Percentiles rank a stretch among this genome's conserved stretches.
Conservation (phyloP, 2,329 filamentous ascomycete genomes). For the Pseudogymnoascus pannorum region DNA sequence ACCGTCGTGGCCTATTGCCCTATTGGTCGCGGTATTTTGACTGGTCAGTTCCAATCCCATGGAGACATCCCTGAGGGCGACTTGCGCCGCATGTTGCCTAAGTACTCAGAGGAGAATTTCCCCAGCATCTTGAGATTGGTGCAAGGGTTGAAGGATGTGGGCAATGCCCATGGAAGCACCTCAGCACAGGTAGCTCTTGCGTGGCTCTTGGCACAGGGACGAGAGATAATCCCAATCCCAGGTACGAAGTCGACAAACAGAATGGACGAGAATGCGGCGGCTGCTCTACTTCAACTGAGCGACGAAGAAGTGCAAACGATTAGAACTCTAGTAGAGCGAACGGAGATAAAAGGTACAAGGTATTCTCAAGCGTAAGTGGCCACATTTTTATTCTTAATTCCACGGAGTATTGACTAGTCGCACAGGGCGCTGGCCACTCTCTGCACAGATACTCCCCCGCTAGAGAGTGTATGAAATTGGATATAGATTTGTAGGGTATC, state of each 20-base stretch:
- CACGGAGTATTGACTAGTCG: neutral
- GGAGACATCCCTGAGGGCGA: constrained; percentile 38
- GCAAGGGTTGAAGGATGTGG: constrained; percentile 35
- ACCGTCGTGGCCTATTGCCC: constrained; percentile 34
- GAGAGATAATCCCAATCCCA: constrained; percentile 10
- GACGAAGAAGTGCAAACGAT: constrained; percentile 21
- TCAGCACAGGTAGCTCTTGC: constrained; percentile 41
- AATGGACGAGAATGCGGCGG: constrained; percentile 11
- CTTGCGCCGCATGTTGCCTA: constrained; percentile 20
- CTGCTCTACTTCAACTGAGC: constrained; percentile 16
- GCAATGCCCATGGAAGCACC: constrained; percentile 37
- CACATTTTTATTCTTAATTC: neutral
- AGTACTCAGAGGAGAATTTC: constrained; percentile 33
- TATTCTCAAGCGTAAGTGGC: constrained; percentile 19
- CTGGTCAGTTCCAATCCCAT: constrained; percentile 36
- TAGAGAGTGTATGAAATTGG: neutral
- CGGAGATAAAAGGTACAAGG: constrained; percentile 18
- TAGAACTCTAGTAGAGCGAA: constrained; percentile 16
- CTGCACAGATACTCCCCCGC: constrained; percentile 6
- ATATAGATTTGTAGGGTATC: neutral
- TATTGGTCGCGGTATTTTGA: constrained; percentile 42
- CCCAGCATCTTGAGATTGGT: constrained; percentile 41
- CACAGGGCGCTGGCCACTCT: neutral
- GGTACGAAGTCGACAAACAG: constrained; percentile 6
- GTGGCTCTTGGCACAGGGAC: constrained; percentile 33